These are phyloP conservation scores for Vaccinium corymbosum DNA, from an alignment of 148 eudicot species.

Conservation along the genomic window DNA sequence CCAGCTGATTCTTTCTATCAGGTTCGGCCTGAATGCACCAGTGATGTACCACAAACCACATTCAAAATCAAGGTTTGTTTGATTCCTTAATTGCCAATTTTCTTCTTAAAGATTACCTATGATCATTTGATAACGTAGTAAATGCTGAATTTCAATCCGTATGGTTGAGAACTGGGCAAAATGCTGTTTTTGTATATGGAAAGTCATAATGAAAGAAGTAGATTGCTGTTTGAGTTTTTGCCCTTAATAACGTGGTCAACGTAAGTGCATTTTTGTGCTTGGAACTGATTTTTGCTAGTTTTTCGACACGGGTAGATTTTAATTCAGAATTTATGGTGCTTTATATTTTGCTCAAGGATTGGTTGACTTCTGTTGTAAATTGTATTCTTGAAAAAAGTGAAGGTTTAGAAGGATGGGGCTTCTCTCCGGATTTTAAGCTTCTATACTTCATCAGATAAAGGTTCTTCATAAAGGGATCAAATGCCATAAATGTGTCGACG, in stretches of 20 bases:
- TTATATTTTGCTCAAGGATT: neutral
- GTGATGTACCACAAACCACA: conserved; percentile 76
- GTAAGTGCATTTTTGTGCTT: neutral
- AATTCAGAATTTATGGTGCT: neutral
- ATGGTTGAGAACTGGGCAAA: neutral
- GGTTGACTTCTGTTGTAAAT: neutral
- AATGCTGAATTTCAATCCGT: neutral
- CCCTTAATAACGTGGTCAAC: neutral
- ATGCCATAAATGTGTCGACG: neutral
- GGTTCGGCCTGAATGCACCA: conserved; percentile 65
- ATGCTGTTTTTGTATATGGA: neutral
- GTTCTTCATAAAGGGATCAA: neutral
- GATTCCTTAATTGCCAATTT: neutral
- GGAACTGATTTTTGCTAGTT: neutral
- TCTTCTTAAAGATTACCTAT: neutral
- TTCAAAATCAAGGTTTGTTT: conserved; percentile 77
- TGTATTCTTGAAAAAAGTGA: neutral
- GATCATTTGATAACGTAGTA: neutral
- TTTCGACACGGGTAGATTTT: neutral
- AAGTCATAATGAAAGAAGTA: neutral
- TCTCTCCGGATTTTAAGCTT: neutral
- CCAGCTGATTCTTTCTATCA: conserved; percentile 79
- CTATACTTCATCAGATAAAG: neutral
- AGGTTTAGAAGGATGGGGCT: neutral
- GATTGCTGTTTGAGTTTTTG: neutral